A percentile compares a stretch with the other conserved stretches of the same genome.
Conservation (phyloP, 78 protist genomes). For the Monosiga brevicollis region DNA sequence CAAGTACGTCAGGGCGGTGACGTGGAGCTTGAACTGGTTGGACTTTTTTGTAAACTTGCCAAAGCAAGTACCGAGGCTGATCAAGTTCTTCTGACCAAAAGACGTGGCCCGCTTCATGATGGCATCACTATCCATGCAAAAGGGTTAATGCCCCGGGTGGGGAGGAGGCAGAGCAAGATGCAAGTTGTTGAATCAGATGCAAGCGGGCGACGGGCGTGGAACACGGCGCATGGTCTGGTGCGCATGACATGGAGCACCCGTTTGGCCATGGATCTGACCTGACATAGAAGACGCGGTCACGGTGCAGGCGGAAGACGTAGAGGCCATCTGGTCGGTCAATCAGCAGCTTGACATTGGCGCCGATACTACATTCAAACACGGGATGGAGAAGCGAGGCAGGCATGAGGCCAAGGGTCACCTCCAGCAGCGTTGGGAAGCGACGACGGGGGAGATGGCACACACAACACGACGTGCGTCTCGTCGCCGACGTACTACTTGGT, state of each 20-base stretch:
- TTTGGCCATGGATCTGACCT: not conserved
- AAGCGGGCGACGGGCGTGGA: no score
- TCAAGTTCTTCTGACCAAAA: conserved; percentile 63
- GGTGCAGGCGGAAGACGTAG: conserved; percentile 91
- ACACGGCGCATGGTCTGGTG: no score
- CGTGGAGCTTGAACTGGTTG: conserved; percentile 83
- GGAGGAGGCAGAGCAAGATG: no score
- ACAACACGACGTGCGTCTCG: not conserved
- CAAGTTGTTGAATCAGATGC: no score
- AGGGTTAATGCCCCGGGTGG: no score
- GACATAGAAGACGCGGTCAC: conserved; percentile 89
- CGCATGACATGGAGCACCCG: not conserved
- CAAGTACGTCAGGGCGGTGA: conserved; percentile 84
- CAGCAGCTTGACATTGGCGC: conserved; percentile 78
- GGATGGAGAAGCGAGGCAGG: not conserved
- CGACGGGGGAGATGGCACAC: no score
- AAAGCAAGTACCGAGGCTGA: conserved; percentile 84
- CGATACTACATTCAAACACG: conserved; percentile 88
- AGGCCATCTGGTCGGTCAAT: conserved; percentile 91
- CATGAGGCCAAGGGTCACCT: not conserved
- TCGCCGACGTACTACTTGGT: conserved; percentile 77
- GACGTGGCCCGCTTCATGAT: conserved; percentile 39
- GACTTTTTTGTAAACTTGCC: conserved; percentile 95
- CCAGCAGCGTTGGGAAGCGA: not conserved
- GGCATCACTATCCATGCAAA: no score